A percentile compares a stretch with the other conserved stretches of the same genome.
Evolutionary conservation across 2,329 filamentous ascomycete species (phyloP).

Genomic region (Colletotrichum trifolii): DNA sequence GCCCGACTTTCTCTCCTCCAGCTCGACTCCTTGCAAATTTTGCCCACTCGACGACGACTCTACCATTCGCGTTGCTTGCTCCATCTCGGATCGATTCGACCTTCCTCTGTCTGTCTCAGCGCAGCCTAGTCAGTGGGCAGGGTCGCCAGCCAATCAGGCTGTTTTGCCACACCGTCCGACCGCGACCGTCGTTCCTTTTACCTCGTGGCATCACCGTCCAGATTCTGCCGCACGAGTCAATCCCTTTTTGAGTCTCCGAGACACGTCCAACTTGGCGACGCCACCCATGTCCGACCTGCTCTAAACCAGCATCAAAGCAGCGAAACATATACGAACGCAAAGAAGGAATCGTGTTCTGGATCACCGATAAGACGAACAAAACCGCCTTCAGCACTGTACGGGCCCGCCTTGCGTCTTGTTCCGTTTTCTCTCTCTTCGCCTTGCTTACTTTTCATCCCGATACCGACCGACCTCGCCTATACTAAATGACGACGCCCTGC

Average conservation of each 20-base stretch:
- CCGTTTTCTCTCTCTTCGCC: neutral
- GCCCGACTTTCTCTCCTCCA: neutral
- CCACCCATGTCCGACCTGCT: slow-evolving; percentile 17
- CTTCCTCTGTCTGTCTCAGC: neutral
- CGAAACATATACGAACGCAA: slow-evolving; percentile 5
- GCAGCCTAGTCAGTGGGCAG: neutral
- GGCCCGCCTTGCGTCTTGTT: neutral
- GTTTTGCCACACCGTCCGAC: slow-evolving; percentile 8
- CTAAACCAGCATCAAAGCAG: slow-evolving; percentile 13
- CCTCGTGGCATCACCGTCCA: slow-evolving; percentile 32
- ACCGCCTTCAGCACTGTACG: slow-evolving; percentile 3
- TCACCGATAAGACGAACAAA: neutral
- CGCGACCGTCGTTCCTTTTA: slow-evolving; percentile 32
- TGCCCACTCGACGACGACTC: slow-evolving; percentile 1
- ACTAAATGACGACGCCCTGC: slow-evolving; percentile 32
- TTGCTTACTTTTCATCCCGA: slow-evolving; percentile 8
- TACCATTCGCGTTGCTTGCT: slow-evolving; percentile 6
- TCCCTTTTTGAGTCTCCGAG: slow-evolving; percentile 27
- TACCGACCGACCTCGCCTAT: neutral
- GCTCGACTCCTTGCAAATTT: neutral
- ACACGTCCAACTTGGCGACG: slow-evolving; percentile 31
- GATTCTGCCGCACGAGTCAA: slow-evolving; percentile 32
- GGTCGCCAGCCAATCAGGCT: slow-evolving; percentile 16
- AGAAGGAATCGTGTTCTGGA: neutral
- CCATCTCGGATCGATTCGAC: slow-evolving; percentile 2